Evolutionary conservation across 257 asterid genomes (phyloP).

Genomic region (Echium plantagineum): DNA sequence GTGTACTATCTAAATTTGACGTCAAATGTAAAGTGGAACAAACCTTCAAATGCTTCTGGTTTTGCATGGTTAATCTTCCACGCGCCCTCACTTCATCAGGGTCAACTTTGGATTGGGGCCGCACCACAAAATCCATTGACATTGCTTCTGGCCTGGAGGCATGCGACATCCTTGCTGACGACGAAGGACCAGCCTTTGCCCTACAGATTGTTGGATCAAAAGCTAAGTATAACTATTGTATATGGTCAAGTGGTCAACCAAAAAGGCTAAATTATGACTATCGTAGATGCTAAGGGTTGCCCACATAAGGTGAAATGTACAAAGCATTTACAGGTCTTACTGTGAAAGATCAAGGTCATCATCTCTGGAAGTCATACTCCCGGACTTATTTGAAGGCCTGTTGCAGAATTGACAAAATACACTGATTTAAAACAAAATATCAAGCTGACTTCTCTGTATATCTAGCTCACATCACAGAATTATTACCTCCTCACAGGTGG

Average conservation of each 20-base stretch:
- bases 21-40: conserved; percentile 10
- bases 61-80: conserved; percentile 51
- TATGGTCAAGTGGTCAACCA: too few species aligned
- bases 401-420: conserved; percentile 11
- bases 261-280: too few species aligned
- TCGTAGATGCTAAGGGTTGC: too few species aligned
- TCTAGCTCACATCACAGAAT: background rate
- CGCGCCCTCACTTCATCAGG: conserved; percentile 83
- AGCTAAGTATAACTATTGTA: too few species aligned
- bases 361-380: conserved; percentile 68
- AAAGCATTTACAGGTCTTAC: conserved; percentile 15
- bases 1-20: background rate
- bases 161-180: conserved; percentile 48
- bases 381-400: conserved; percentile 55
- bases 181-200: conserved; percentile 63
- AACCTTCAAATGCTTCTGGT: conserved; percentile 80
- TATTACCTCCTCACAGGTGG: conserved; percentile 54
- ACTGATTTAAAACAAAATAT: conserved; percentile 5
- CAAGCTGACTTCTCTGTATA: background rate
- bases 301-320: background rate
- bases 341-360: conserved; percentile 66
- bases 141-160: conserved; percentile 57
- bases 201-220: conserved; percentile 20
- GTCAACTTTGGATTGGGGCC: conserved; percentile 90
- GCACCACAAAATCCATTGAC: conserved; percentile 89